Evolutionary conservation across 768 basidiomycete genomes (phyloP).

Genomic region (Tylopilus sp.): DNA sequence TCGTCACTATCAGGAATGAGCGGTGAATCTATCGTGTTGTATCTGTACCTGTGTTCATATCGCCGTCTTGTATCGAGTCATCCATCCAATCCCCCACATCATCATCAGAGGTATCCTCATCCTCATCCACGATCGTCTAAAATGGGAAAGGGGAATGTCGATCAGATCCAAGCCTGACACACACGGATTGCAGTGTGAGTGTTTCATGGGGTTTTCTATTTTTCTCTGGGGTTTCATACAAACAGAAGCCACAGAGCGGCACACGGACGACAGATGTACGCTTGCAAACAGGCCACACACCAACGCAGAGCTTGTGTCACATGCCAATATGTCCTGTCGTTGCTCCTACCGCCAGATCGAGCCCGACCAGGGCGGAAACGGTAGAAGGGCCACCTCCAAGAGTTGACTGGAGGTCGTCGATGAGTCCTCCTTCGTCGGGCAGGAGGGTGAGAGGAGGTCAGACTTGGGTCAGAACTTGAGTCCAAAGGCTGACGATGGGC

Average conservation of each 20-base stretch:
- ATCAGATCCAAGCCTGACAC: too few species aligned
- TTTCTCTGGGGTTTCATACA: background rate
- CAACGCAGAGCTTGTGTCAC: background rate
- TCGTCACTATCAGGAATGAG: too few species aligned
- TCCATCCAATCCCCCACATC: too few species aligned
- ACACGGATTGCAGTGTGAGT: too few species aligned
- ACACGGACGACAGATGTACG: background rate
- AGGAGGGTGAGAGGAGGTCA: background rate
- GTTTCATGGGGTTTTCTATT: background rate
- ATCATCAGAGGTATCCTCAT: background rate
- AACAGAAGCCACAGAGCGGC: conserved; percentile 3
- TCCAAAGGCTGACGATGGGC: background rate
- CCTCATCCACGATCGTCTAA: background rate
- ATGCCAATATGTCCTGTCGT: background rate
- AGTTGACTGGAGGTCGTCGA: background rate
- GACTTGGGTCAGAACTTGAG: background rate
- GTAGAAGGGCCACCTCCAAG: background rate
- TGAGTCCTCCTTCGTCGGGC: background rate
- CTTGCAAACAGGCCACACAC: background rate
- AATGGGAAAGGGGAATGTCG: background rate
- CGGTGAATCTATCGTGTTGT: too few species aligned
- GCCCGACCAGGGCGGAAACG: too few species aligned
- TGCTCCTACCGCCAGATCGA: background rate
- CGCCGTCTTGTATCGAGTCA: too few species aligned
- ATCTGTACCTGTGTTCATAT: too few species aligned